Evolutionary conservation across 352 stramenopile genomes (phyloP).

Genomic region (Phytophthora cryptogea): DNA sequence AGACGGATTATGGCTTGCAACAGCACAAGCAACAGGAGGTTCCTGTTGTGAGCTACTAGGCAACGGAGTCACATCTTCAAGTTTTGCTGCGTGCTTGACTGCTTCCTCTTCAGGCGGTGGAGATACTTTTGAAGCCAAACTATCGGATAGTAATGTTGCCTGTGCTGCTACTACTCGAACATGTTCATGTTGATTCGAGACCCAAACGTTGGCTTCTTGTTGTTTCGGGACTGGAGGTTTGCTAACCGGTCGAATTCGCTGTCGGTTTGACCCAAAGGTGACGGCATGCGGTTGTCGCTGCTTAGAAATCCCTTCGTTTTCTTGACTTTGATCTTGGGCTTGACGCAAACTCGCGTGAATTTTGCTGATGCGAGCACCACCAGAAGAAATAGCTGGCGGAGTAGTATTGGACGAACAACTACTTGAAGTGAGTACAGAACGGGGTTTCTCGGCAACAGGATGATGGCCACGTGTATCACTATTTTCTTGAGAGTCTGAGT

Average conservation of each 20-base stretch:
- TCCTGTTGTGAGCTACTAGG: background rate
- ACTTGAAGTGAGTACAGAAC: background rate
- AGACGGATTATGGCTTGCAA: background rate
- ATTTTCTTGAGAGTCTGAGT: background rate
- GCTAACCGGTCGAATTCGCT: constrained; percentile 47
- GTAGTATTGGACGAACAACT: constrained; percentile 4
- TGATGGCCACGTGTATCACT: background rate
- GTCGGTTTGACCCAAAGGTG: constrained; percentile 54
- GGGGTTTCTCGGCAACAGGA: constrained; percentile 6
- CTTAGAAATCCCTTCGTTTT: constrained; percentile 3
- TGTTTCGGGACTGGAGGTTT: constrained; percentile 69
- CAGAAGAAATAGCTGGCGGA: constrained; percentile 1
- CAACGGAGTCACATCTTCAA: background rate
- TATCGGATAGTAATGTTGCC: constrained; percentile 21
- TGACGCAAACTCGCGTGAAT: constrained; percentile 46
- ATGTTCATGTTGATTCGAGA: constrained; percentile 33
- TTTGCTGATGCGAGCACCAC: constrained; percentile 46
- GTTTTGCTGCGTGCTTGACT: background rate
- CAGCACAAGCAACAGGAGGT: background rate
- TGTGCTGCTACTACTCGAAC: constrained; percentile 36
- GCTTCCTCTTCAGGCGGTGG: constrained; percentile 16
- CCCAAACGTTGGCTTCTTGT: constrained; percentile 3
- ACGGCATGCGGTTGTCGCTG: constrained; percentile 15
- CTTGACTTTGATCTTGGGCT: constrained; percentile 24
- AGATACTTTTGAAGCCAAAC: constrained; percentile 22